Evolutionary conservation across 805 yeast species (phyloP), one percentile per base, ranked within the genome.

Genomic region (Hanseniaspora clermontiae): DNA sequence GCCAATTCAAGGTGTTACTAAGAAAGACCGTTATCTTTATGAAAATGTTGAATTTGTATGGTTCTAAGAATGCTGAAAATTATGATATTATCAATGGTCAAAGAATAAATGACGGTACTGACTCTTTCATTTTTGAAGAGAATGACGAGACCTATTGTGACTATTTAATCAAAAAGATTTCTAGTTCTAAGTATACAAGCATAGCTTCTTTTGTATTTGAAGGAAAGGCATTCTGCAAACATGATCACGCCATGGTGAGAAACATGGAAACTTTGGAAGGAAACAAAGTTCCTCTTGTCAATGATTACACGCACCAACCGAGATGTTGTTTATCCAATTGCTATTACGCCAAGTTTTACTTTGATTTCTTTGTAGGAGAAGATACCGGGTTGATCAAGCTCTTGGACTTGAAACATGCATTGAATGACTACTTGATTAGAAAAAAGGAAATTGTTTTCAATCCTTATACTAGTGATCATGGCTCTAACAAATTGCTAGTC

Each of bases 371-470:
- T 31, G 31, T 51, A 27, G 59, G 65, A 49, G 81, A 76, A 27
- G 79, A 74, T 60, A 83, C 87, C 6, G 82, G 82, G 12, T 72
- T 75, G 7, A 69, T 79, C 1, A 76, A 76, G 52, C 67, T 83
- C 51, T 71, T 78, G 37, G 76, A 77, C 49, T 64, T 84, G 47
- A 84, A 88, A 12, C 59, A 62, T 14, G 73, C 75, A 59, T 69
- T 73, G 64, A 65, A 68, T 60, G 68, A 70, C 2, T 74, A 74
- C 54, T 62, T 69, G 9, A 72, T 72, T 2, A 64, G 67, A 37
- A 62, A 70, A 2, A 63, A 63, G 37, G 62, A 62, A 14, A 57
- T 66, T 20, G 63, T 60, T 52, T 57, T 67, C 27, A 57, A 50
- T 36, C 29, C 43, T 32, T 29, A 48, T 11, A 49, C 52, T 0